Conservation (phyloP, 306 rosid genomes). For the Corylus avellana region DNA sequence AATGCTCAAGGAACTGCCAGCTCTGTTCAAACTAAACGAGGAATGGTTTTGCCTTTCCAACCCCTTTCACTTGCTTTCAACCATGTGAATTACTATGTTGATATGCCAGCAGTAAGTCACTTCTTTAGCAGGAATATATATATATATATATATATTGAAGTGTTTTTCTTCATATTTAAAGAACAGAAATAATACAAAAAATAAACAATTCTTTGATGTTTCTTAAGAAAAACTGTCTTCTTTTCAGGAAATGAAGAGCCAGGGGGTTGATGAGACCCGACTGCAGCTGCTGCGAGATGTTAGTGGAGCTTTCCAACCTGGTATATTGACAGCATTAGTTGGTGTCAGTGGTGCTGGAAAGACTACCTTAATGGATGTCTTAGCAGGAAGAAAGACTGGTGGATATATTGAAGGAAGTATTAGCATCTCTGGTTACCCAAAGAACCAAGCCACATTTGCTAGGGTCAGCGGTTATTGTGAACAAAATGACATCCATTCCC, state of each 20-base stretch:
- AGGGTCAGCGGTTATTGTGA: conserved; percentile 74
- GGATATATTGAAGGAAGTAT: conserved; percentile 63
- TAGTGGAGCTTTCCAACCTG: conserved; percentile 65
- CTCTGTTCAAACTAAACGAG: conserved; percentile 28
- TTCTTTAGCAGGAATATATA: background rate
- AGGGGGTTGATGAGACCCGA: conserved; percentile 43
- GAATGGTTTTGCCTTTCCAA: conserved; percentile 72
- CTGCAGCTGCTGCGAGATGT: conserved; percentile 68
- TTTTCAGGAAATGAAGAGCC: conserved; percentile 65
- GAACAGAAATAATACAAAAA: background rate
- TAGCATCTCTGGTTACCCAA: conserved; percentile 59
- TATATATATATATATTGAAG: background rate
- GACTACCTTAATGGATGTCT: conserved; percentile 70
- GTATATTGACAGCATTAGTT: conserved; percentile 62
- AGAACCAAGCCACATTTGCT: conserved; percentile 66
- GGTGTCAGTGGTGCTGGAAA: conserved; percentile 84
- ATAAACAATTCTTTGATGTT: background rate
- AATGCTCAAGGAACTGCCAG: conserved; percentile 25
- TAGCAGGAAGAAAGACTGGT: conserved; percentile 71
- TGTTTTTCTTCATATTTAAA: background rate
- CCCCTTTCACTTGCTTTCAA: conserved; percentile 70
- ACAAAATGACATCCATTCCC: conserved; percentile 72
- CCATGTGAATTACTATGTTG: conserved; percentile 71
- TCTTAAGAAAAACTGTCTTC: background rate
- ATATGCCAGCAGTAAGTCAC: conserved; percentile 72